Evolutionary conservation across 352 stramenopile genomes (phyloP).

Genomic region (Elongisporangium prolatum): DNA sequence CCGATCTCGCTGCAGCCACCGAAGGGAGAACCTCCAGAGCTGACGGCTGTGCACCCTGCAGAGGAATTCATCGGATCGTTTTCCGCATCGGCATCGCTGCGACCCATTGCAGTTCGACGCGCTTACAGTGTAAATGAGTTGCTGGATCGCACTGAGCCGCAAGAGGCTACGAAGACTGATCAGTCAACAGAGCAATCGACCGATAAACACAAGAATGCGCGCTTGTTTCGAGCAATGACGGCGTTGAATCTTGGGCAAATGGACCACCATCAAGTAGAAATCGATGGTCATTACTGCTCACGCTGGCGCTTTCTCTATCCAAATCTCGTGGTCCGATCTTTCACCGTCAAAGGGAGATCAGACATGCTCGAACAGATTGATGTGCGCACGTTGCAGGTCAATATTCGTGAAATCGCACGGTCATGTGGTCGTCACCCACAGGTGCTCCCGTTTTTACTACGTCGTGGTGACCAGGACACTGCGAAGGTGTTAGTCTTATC

Average conservation of each 20-base stretch:
- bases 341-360: constrained; percentile 14
- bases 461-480: constrained; percentile 35
- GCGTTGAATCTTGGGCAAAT: constrained; percentile 23
- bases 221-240: constrained; percentile 27
- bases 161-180: neutral
- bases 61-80: neutral
- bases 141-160: neutral
- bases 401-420: constrained; percentile 48
- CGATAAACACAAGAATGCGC: constrained; percentile 15
- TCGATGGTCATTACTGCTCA: constrained; percentile 23
- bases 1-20: constrained; percentile 49
- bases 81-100: constrained; percentile 5
- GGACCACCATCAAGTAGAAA: constrained; percentile 25
- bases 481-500: constrained; percentile 48
- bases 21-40: neutral
- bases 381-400: constrained; percentile 66
- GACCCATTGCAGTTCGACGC: constrained; percentile 9
- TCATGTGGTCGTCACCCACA: constrained; percentile 54
- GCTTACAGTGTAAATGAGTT: constrained; percentile 21
- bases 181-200: neutral
- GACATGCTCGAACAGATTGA: constrained; percentile 31
- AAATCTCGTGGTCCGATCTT: constrained; percentile 52
- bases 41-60: neutral
- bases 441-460: constrained; percentile 66
- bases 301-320: constrained; percentile 62